phyloP scores from a whole-genome alignment of 2,329 filamentous ascomycete genomes.

The Myrmaecium sp. region DNA sequence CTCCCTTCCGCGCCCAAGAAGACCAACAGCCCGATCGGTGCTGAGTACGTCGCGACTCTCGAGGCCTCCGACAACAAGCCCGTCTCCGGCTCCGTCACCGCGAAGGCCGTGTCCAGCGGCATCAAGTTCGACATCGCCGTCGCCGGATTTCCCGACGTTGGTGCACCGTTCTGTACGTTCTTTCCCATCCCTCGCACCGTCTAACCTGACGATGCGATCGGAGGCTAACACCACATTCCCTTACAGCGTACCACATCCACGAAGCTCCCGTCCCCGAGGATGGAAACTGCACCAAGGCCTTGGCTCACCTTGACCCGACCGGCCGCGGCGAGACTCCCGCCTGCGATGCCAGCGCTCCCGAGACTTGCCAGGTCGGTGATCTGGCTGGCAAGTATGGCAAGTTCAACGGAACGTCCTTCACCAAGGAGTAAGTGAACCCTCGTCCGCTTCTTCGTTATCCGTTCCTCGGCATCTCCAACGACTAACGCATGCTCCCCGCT shows the following conservation, averaged over 20 bases:
- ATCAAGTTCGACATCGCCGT: conserved; percentile 24
- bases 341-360: conserved; percentile 20
- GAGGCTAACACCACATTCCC: conserved; percentile 2
- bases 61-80: conserved; percentile 14
- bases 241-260: conserved; percentile 28
- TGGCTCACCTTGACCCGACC: conserved; percentile 27
- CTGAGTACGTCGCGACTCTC: conserved; percentile 21
- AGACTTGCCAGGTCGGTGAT: conserved; percentile 28
- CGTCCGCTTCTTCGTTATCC: conserved; percentile 27
- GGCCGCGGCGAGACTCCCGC: conserved; percentile 19
- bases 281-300: conserved; percentile 26
- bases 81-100: conserved; percentile 19
- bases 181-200: background rate
- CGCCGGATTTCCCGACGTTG: conserved; percentile 21
- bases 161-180: conserved; percentile 26
- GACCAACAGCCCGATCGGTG: conserved; percentile 21
- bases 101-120: conserved; percentile 20
- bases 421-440: conserved; percentile 20
- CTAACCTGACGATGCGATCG: no score
- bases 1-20: conserved; percentile 12
- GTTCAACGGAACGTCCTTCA: conserved; percentile 14
- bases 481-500: background rate
- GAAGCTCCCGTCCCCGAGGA: conserved; percentile 22
- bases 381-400: conserved; percentile 28
- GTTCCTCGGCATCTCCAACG: conserved; percentile 4